Base-by-base conservation (phyloP, 2,329 filamentous ascomycete species). In the Penicillium sp. region DNA sequence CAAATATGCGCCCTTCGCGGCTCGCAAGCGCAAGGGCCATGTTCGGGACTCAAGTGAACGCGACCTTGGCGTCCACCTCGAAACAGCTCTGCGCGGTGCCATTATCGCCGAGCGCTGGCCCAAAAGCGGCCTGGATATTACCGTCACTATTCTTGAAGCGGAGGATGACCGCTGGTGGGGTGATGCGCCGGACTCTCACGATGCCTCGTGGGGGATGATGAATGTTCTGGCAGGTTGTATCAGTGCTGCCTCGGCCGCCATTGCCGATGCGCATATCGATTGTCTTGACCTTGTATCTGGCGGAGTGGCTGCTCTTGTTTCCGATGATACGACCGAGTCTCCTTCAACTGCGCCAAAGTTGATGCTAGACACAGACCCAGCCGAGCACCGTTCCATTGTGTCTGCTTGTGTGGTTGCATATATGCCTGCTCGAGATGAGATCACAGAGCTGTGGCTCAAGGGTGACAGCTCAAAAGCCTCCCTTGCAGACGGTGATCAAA, bases 101-200 rank as follows among this genome's bases (percentile, higher is more conserved):
- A 87, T 97, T 47, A 93, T 97, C 68, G 92, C 91, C 13, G 92
- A 97, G 71, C 83, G 93, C 54, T 99, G 93, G 91, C 94, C 94
- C n/a, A 99, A 99, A 80, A 96, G 91, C 71, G 92, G 91, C 40
- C 87, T 96, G n/a, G 94, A 99, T 71, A 87, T 99, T 36, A 88
- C 96, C 16, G 86, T 99, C 45, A 97, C 92, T 0, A 87, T 99
- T 45, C 80, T 99, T 16, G 94, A 99, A 76, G 93, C 91, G 3
- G 94, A 97, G 68, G 91, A 97, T 70, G 89, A 93, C 65, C 79
- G 80, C 31, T 86, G 83, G 81, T 85, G 83, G 81, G 85, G 82
- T 4, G 82, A 85, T 69, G 75, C 76, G 18, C 68, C 73, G 8
- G 79, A 75, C 54, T 75, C 64, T 18, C 71, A 70, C 52, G 83